Evolutionary conservation across 441 rosid genomes (phyloP).

Genomic region (Euphorbia schlechtendalii): DNA sequence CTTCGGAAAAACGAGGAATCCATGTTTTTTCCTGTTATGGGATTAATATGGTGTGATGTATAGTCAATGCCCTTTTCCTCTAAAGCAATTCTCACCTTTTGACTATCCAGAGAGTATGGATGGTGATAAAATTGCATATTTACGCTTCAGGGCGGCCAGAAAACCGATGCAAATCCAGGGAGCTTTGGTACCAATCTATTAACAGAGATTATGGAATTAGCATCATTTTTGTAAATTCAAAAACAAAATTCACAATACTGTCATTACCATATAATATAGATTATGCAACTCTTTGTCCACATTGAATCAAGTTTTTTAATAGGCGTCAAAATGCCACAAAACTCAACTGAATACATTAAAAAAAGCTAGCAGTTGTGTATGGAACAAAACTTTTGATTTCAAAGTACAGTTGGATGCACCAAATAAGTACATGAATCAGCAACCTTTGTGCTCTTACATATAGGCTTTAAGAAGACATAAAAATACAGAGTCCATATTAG

Average conservation of each 20-base stretch:
- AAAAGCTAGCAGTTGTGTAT: no score
- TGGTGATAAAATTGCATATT: slow-evolving; percentile 88
- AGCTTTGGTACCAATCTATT: background rate
- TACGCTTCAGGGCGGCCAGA: background rate
- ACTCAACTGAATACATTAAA: no score
- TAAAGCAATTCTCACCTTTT: slow-evolving; percentile 74
- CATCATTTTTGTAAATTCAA: slow-evolving; percentile 1
- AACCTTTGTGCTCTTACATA: no score
- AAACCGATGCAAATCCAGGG: background rate
- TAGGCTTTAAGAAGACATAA: no score
- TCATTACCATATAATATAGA: background rate
- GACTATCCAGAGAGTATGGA: slow-evolving; percentile 81
- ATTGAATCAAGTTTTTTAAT: background rate
- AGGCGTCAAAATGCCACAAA: background rate
- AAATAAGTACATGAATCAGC: no score
- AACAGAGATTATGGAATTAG: background rate
- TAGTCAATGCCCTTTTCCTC: slow-evolving; percentile 92
- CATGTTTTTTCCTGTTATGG: slow-evolving; percentile 72
- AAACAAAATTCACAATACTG: background rate
- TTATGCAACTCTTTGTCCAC: background rate
- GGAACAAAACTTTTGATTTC: no score
- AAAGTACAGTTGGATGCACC: no score
- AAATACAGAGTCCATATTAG: no score
- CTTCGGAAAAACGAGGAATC: slow-evolving; percentile 62
- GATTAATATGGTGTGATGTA: slow-evolving; percentile 82